phyloP scores from a whole-genome alignment of 495 filamentous ascomycete genomes.

The Xylaria castorea region DNA sequence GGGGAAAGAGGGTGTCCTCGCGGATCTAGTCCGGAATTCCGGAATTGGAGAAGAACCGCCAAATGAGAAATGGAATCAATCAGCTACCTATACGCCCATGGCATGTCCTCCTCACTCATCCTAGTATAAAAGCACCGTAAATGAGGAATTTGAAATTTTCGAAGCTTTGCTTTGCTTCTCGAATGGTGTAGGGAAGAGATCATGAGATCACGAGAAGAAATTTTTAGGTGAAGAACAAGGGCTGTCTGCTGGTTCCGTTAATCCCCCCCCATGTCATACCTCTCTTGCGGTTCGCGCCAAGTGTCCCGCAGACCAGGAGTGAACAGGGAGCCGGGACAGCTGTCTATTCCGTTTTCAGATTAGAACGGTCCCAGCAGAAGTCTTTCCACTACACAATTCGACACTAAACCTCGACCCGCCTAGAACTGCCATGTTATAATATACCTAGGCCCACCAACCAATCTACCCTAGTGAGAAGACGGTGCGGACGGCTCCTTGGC shows the following conservation, averaged over 20 bases:
- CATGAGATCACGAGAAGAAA: conserved; percentile 12
- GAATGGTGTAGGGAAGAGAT: neutral
- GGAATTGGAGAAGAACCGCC: conserved; percentile 11
- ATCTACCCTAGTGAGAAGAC: neutral
- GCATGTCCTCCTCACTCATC: neutral
- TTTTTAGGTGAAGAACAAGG: neutral
- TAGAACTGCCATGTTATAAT: neutral
- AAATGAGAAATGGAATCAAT: conserved; percentile 4
- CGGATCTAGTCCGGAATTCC: conserved; percentile 12
- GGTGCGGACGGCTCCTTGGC: neutral
- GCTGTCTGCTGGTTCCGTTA: neutral
- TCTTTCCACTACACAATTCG: neutral
- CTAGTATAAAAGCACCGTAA: neutral
- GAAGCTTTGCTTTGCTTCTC: neutral
- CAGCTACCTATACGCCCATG: neutral
- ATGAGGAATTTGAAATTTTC: conserved; percentile 14
- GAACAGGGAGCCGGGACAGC: neutral
- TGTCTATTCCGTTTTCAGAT: neutral
- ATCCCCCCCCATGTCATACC: neutral
- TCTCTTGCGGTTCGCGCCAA: neutral
- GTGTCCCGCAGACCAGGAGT: conserved; percentile 8
- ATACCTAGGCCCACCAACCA: neutral
- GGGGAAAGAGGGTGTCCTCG: neutral
- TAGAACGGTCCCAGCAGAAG: conserved; percentile 12
- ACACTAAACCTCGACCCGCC: neutral